A percentile compares a stretch with the other conserved stretches of the same genome.
Conservation (phyloP, 1,139 yeast species). For the Meyerozyma guilliermondii region DNA sequence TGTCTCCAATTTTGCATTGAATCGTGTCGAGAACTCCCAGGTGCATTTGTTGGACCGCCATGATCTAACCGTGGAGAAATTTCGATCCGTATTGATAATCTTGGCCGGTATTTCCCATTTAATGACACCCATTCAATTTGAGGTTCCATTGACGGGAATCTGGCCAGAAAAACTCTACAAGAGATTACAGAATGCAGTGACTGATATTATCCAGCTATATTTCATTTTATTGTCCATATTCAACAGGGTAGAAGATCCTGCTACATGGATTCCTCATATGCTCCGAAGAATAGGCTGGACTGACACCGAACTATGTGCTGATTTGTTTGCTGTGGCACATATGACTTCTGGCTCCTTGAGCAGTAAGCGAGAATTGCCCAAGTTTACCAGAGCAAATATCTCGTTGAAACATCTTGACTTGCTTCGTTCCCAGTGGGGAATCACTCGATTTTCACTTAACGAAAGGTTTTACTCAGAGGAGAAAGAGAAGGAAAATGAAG, state of each 20-base stretch:
- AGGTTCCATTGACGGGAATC: conserved; percentile 27
- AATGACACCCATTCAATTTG: conserved; percentile 26
- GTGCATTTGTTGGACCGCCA: conserved; percentile 17
- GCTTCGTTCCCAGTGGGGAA: conserved; percentile 28
- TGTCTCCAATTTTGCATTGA: conserved; percentile 24
- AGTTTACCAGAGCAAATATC: conserved; percentile 28
- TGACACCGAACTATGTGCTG: conserved; percentile 25
- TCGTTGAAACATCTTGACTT: conserved; percentile 28
- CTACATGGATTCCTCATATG: conserved; percentile 24
- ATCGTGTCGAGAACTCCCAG: conserved; percentile 17
- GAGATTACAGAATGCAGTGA: conserved; percentile 19
- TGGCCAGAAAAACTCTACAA: conserved; percentile 31
- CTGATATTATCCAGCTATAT: conserved; percentile 27
- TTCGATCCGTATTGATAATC: conserved; percentile 19
- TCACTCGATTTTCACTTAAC: conserved; percentile 18
- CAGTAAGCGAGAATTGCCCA: conserved; percentile 25
- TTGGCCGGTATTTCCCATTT: conserved; percentile 20
- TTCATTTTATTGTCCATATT: conserved; percentile 20
- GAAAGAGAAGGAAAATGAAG: conserved; percentile 2
- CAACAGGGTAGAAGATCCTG: conserved; percentile 24
- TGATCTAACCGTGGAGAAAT: conserved; percentile 20
- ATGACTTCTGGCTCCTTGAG: conserved; percentile 30
- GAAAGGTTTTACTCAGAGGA: conserved; percentile 21
- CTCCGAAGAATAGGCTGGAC: conserved; percentile 29
- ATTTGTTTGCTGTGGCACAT: conserved; percentile 26